Percentiles rank a stretch among this genome's conserved stretches.
Evolutionary conservation across 495 filamentous ascomycete genomes (phyloP).

Genomic region (Podospora pseudocomata): DNA sequence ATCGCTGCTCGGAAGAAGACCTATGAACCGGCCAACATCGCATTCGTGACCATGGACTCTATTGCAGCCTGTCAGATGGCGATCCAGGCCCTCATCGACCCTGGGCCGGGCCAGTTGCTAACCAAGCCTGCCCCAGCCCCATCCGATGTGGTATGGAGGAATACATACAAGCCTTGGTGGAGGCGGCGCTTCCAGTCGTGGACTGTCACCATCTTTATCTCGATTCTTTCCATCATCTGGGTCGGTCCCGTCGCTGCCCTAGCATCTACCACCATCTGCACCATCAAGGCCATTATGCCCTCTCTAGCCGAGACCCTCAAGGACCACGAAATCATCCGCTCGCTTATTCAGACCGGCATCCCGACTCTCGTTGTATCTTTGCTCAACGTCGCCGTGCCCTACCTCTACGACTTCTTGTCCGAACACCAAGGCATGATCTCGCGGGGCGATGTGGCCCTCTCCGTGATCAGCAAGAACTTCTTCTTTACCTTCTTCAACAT

Average conservation of each 20-base stretch:
- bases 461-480: slow-evolving; percentile 96
- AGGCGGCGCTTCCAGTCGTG: slow-evolving; percentile 72
- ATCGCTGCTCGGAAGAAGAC: slow-evolving; percentile 64
- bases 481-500: slow-evolving; percentile 99
- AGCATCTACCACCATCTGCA: slow-evolving; percentile 70
- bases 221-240: slow-evolving; percentile 84
- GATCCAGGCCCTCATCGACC: slow-evolving; percentile 86
- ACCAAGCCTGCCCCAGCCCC: slow-evolving; percentile 84
- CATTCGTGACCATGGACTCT: slow-evolving; percentile 96
- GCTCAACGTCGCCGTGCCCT: slow-evolving; percentile 84
- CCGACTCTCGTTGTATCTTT: slow-evolving; percentile 81
- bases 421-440: slow-evolving; percentile 92
- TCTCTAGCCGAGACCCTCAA: slow-evolving; percentile 64
- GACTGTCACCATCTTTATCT: slow-evolving; percentile 76
- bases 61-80: slow-evolving; percentile 92
- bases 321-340: slow-evolving; percentile 60
- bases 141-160: slow-evolving; percentile 85
- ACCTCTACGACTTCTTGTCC: slow-evolving; percentile 90
- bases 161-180: slow-evolving; percentile 79
- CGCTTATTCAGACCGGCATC: slow-evolving; percentile 80
- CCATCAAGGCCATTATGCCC: slow-evolving; percentile 69
- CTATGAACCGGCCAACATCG: slow-evolving; percentile 73
- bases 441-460: slow-evolving; percentile 90
- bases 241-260: slow-evolving; percentile 77
- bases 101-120: slow-evolving; percentile 76